These are phyloP conservation scores for Hericium coralloides DNA, from an alignment of 768 basidiomycete genomes.

Conservation along the genomic window DNA sequence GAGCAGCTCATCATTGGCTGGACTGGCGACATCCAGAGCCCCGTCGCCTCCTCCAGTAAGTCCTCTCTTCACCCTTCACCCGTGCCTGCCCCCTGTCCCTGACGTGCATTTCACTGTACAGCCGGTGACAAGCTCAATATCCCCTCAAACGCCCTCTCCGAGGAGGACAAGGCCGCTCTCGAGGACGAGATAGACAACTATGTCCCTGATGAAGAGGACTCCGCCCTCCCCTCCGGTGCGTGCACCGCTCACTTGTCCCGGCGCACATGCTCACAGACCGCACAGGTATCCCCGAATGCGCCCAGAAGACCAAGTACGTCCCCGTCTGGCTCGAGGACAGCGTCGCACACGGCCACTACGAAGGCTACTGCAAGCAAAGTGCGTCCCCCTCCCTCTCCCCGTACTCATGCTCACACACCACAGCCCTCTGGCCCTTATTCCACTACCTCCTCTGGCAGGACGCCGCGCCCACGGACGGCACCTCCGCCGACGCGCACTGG, in stretches of 20 bases:
- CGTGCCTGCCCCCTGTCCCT: constrained; percentile 1
- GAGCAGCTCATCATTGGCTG: constrained; percentile 91
- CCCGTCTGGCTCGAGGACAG: constrained; percentile 90
- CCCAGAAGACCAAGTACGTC: constrained; percentile 59
- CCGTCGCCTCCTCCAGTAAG: constrained; percentile 22
- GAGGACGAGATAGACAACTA: constrained; percentile 58
- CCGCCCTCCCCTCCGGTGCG: neutral
- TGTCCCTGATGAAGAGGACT: constrained; percentile 46
- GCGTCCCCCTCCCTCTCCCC: constrained; percentile 25
- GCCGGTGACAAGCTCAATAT: constrained; percentile 29
- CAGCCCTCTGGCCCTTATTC: constrained; percentile 95
- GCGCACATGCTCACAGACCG: neutral
- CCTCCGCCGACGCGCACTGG: constrained; percentile 73
- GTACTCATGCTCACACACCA: neutral
- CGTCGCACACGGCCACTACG: constrained; percentile 89
- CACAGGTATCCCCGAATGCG: constrained; percentile 17
- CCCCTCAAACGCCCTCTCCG: constrained; percentile 41
- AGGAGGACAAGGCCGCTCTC: constrained; percentile 56
- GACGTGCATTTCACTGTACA: too few species aligned
- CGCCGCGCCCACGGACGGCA: constrained; percentile 67
- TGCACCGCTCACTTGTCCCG: neutral
- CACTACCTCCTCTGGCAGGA: constrained; percentile 99
- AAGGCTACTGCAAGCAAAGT: constrained; percentile 98
- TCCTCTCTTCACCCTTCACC: constrained; percentile 15
- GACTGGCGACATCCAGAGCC: constrained; percentile 74